Evolutionary conservation across 2,329 filamentous ascomycete genomes (phyloP).

Genomic region (Pseudogymnoascus sp.): DNA sequence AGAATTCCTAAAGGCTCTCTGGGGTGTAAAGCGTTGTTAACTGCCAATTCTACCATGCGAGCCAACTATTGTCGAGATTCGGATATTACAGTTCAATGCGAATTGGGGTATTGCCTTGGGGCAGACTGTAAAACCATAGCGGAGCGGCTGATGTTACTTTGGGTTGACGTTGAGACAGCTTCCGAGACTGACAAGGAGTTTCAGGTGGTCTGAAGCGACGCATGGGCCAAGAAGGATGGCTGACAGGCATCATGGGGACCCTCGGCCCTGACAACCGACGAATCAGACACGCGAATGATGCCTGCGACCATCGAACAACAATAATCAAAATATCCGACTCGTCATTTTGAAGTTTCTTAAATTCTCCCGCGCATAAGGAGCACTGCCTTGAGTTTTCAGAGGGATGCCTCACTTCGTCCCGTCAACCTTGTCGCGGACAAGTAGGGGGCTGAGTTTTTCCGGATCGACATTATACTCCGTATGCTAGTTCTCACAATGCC

Average conservation of each 20-base stretch:
- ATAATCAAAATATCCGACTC: neutral
- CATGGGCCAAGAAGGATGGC: neutral
- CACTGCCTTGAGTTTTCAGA: neutral
- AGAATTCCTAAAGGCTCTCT: too few species aligned
- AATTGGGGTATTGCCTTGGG: neutral
- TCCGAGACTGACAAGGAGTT: slow-evolving; percentile 1
- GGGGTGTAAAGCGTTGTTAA: neutral
- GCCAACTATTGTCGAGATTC: neutral
- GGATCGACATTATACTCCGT: neutral
- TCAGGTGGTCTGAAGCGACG: neutral
- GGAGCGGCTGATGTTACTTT: neutral
- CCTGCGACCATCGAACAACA: neutral
- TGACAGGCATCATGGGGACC: neutral
- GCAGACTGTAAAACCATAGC: neutral
- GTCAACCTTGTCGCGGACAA: neutral
- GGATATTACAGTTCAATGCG: neutral
- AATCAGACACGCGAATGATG: neutral
- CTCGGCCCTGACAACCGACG: neutral
- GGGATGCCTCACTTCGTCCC: neutral
- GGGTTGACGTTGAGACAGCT: neutral
- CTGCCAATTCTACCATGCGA: neutral
- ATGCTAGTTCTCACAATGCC: neutral
- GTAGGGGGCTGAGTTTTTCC: neutral
- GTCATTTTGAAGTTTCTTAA: neutral
- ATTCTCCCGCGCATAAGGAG: neutral